These are phyloP conservation scores for Pyrus pyrifolia DNA, from an alignment of 306 rosid species.

Conservation along the genomic window DNA sequence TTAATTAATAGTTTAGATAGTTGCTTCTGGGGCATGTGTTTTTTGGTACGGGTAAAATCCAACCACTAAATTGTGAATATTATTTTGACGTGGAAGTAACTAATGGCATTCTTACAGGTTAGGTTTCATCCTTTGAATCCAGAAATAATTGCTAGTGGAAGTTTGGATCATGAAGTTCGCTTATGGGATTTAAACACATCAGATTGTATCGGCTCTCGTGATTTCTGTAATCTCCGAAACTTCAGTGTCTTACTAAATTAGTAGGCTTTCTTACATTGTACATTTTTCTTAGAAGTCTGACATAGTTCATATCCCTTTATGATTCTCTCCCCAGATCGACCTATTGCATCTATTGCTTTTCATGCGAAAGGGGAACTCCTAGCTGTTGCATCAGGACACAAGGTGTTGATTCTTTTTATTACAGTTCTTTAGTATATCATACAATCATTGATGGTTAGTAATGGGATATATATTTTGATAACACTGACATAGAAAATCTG, in stretches of 20 bases:
- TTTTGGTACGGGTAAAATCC: neutral
- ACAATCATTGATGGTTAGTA: neutral
- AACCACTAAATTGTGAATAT: neutral
- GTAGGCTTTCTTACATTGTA: neutral
- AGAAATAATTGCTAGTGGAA: constrained; percentile 91
- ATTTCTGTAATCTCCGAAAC: constrained; percentile 56
- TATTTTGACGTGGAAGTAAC: neutral
- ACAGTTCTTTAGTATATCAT: neutral
- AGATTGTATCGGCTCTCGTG: constrained; percentile 69
- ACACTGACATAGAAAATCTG: constrained; percentile 15
- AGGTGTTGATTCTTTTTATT: constrained; percentile 40
- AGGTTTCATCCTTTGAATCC: constrained; percentile 86
- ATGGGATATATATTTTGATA: constrained; percentile 6
- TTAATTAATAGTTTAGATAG: neutral
- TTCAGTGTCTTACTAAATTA: neutral
- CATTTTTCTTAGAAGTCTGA: neutral
- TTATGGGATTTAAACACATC: constrained; percentile 86
- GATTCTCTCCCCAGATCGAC: constrained; percentile 52
- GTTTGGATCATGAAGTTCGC: constrained; percentile 96
- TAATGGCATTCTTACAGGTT: constrained; percentile 51
- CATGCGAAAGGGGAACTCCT: constrained; percentile 88
- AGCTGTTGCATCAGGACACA: constrained; percentile 95
- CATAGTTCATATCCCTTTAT: neutral
- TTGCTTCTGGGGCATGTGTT: neutral
- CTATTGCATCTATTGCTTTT: constrained; percentile 94